A percentile compares a stretch with the other conserved stretches of the same genome.
Evolutionary conservation across 2,329 filamentous ascomycete species (phyloP).

Genomic region (Microcyclospora pomicola): DNA sequence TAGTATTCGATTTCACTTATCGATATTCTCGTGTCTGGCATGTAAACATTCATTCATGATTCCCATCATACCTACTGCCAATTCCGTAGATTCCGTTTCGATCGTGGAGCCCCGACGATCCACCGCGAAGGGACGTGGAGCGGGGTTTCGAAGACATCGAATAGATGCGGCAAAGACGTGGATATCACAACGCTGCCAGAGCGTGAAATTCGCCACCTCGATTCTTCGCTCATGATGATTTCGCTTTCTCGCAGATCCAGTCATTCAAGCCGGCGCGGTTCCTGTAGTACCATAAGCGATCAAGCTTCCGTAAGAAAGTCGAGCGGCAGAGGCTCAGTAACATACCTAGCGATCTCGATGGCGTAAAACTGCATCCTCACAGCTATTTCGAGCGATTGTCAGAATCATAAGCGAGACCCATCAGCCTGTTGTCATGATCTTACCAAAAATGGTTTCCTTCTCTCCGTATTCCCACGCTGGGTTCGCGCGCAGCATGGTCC

Average conservation of each 20-base stretch:
- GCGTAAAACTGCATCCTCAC: slow-evolving; percentile 76
- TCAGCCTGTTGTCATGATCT: slow-evolving; percentile 13
- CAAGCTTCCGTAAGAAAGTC: slow-evolving; percentile 1
- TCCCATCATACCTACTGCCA: too few relatives aligned
- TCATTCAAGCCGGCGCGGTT: slow-evolving; percentile 87
- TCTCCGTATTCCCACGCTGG: slow-evolving; percentile 74
- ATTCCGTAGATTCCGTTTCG: too few relatives aligned
- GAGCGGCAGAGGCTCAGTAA: slow-evolving; percentile 1
- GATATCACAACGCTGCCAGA: too few relatives aligned
- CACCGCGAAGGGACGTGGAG: too few relatives aligned
- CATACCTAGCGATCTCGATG: slow-evolving; percentile 56
- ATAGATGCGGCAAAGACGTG: too few relatives aligned
- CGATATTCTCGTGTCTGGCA: too few relatives aligned
- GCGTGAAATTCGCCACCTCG: too few relatives aligned
- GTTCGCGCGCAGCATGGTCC: slow-evolving; percentile 73
- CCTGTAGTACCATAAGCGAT: slow-evolving; percentile 26
- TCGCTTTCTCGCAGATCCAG: slow-evolving; percentile 80
- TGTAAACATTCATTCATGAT: too few relatives aligned
- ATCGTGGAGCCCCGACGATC: too few relatives aligned
- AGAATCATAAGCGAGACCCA: background rate
- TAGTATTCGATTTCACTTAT: too few relatives aligned
- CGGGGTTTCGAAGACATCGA: too few relatives aligned
- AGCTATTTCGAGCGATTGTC: slow-evolving; percentile 24
- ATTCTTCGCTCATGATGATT: too few relatives aligned
- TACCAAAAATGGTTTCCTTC: slow-evolving; percentile 84